These are phyloP conservation scores for Blastobotrys muscicola DNA, from an alignment of 805 yeast species.

Conservation along the genomic window DNA sequence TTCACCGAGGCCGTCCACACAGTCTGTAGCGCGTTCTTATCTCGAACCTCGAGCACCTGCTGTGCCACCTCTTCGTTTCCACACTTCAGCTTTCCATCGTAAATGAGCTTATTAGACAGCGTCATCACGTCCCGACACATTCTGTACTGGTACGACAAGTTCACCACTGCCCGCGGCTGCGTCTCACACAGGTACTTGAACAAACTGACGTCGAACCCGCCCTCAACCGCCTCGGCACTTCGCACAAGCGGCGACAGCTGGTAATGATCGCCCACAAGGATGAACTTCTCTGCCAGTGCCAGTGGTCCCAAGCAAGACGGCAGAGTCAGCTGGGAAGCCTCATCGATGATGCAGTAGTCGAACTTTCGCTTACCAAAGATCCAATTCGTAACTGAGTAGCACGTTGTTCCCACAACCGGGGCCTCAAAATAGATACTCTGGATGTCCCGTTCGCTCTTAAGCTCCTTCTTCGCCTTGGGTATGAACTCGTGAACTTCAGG, in stretches of 20 bases:
- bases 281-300: constrained; percentile 63
- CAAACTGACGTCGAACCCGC: constrained; percentile 64
- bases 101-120: constrained; percentile 69
- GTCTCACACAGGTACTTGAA: constrained; percentile 64
- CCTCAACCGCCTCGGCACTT: constrained; percentile 51
- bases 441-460: constrained; percentile 39
- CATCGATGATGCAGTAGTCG: constrained; percentile 93
- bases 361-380: constrained; percentile 51
- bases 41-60: constrained; percentile 41
- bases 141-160: constrained; percentile 74
- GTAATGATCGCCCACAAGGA: constrained; percentile 92
- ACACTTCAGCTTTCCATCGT: constrained; percentile 66
- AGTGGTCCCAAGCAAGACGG: constrained; percentile 89
- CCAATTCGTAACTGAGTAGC: constrained; percentile 64
- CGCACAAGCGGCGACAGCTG: constrained; percentile 87
- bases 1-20: neutral
- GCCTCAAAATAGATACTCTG: constrained; percentile 42
- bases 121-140: constrained; percentile 88
- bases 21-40: neutral
- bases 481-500: constrained; percentile 46
- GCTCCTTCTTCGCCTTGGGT: constrained; percentile 28
- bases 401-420: constrained; percentile 79
- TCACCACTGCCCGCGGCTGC: constrained; percentile 68
- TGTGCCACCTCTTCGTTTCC: constrained; percentile 58
- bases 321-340: constrained; percentile 90